Evolutionary conservation across 345 rosid species (phyloP).

Genomic region (Brassica incana): DNA sequence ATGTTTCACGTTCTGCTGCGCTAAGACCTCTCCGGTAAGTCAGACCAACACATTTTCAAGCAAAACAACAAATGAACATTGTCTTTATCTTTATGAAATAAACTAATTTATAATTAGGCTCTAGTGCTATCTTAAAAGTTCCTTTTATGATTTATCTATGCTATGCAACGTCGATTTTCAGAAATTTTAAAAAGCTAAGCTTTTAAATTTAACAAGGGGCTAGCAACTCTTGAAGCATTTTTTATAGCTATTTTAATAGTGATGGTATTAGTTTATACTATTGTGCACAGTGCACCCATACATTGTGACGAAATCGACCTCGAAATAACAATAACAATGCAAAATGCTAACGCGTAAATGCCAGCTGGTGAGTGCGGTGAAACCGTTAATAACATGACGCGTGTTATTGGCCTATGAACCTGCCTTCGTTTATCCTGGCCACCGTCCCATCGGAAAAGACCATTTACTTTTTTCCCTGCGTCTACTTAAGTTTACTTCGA

Average conservation of each 20-base stretch:
- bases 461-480: not conserved
- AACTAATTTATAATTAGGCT: not conserved
- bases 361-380: not conserved
- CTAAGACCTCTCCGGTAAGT: conserved; percentile 37
- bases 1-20: conserved; percentile 38
- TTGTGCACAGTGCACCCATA: not conserved
- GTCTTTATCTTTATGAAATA: not conserved
- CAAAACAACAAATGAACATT: not conserved
- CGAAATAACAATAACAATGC: not conserved
- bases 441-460: conserved; percentile 28
- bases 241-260: not conserved
- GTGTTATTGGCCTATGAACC: not conserved
- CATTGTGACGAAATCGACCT: conserved; percentile 1
- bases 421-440: conserved; percentile 28
- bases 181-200: not conserved
- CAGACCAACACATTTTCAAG: not conserved
- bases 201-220: not conserved
- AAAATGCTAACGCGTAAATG: conserved; percentile 21
- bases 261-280: not conserved
- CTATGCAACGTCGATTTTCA: not conserved
- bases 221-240: not conserved
- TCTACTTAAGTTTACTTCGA: not conserved
- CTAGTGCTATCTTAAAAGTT: not conserved
- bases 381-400: not conserved
- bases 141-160: not conserved